These are phyloP conservation scores for Casuarina cunninghamiana DNA, from an alignment of 306 rosid genomes.

Conservation along the genomic window DNA sequence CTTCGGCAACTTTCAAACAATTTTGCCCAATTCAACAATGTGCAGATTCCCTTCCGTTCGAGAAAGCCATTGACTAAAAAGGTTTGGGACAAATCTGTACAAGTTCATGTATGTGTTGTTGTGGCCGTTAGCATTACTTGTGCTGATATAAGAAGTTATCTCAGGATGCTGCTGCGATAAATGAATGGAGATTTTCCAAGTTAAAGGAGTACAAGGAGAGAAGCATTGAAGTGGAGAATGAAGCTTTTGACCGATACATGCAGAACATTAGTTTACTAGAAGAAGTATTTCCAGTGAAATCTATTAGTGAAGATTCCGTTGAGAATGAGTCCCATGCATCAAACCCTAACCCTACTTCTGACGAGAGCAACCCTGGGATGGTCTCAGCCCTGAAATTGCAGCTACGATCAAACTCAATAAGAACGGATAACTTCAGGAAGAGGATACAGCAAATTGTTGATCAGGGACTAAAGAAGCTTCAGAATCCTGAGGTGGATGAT, in stretches of 20 bases:
- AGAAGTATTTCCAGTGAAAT: constrained; percentile 68
- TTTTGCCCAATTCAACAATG: constrained; percentile 86
- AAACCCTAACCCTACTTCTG: constrained; percentile 34
- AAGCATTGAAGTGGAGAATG: constrained; percentile 73
- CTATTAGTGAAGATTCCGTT: constrained; percentile 36
- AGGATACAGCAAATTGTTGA: constrained; percentile 70
- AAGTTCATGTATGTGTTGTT: constrained; percentile 16
- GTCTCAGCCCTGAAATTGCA: constrained; percentile 60
- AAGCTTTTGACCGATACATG: constrained; percentile 88
- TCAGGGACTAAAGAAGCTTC: constrained; percentile 62
- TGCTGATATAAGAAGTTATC: constrained; percentile 41
- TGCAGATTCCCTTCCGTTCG: constrained; percentile 70
- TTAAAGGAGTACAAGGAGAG: constrained; percentile 74
- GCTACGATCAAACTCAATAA: constrained; percentile 55
- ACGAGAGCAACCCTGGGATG: constrained; percentile 45
- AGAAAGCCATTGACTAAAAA: constrained; percentile 85
- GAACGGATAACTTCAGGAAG: constrained; percentile 56
- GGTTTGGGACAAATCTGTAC: constrained; percentile 42
- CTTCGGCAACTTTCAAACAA: constrained; percentile 83
- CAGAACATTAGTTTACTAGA: constrained; percentile 74
- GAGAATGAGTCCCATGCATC: constrained; percentile 42
- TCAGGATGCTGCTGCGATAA: constrained; percentile 85
- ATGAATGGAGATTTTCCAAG: constrained; percentile 96
- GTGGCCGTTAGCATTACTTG: constrained; percentile 11
- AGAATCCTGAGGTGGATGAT: constrained; percentile 40